Evolutionary conservation across 2,329 filamentous ascomycete species (phyloP).

Genomic region (Diaporthe capsici): DNA sequence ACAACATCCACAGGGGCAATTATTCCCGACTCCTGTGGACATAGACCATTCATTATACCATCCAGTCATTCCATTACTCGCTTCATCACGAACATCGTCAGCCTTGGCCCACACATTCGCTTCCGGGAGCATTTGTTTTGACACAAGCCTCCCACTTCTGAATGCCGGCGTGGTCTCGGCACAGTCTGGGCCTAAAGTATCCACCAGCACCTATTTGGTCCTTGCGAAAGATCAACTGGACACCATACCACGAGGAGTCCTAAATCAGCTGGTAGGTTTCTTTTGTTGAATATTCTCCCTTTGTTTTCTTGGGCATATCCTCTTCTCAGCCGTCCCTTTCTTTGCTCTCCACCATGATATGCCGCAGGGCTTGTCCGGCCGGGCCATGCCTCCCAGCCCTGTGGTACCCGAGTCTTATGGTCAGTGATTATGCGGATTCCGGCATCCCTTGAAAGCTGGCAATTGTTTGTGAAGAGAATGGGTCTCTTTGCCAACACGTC

Average conservation of each 20-base stretch:
- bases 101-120: not conserved
- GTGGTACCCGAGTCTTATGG: not conserved
- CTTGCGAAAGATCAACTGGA: not conserved
- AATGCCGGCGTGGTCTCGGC: not conserved
- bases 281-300: not conserved
- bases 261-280: not conserved
- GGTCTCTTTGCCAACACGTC: not conserved
- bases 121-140: not conserved
- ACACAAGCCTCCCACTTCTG: not conserved
- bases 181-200: not conserved
- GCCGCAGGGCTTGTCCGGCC: not conserved
- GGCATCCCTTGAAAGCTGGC: not conserved
- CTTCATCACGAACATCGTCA: not conserved
- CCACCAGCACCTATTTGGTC: not conserved
- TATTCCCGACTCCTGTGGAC: constrained; percentile 16
- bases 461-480: not conserved
- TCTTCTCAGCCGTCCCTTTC: not conserved
- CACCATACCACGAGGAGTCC: not conserved
- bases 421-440: not conserved
- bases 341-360: not conserved
- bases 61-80: not conserved
- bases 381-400: not conserved
- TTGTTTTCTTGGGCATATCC: not conserved
- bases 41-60: not conserved
- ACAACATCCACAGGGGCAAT: constrained; percentile 25